Evolutionary conservation across 129 eudicot species (phyloP).

Genomic region (Chrysanthemum makinoi): DNA sequence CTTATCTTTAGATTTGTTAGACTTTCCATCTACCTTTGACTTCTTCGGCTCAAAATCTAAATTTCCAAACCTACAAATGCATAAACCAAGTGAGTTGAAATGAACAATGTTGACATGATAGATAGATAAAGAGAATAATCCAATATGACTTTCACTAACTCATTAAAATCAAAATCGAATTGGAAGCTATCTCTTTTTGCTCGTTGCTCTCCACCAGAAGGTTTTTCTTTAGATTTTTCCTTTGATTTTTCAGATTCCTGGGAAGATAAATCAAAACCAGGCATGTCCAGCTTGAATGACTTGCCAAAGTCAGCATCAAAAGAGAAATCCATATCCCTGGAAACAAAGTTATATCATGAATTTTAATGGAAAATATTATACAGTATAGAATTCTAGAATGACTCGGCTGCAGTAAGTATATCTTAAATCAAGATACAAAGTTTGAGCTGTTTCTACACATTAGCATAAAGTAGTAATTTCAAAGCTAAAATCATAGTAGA

Average conservation of each 20-base stretch:
- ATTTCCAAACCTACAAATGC: conserved; percentile 46
- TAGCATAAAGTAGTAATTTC: conserved; percentile 10
- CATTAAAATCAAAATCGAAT: conserved; percentile 73
- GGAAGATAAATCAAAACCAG: conserved; percentile 74
- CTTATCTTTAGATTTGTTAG: conserved; percentile 34
- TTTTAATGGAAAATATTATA: conserved; percentile 14
- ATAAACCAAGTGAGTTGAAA: conserved; percentile 13
- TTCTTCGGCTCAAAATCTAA: conserved; percentile 50
- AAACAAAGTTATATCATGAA: conserved; percentile 12
- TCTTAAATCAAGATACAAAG: conserved; percentile 3
- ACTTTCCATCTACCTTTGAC: conserved; percentile 34
- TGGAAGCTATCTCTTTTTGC: conserved; percentile 50
- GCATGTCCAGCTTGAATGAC: conserved; percentile 74
- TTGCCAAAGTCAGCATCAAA: conserved; percentile 75
- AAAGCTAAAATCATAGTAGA: conserved; percentile 9
- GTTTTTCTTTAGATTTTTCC: conserved; percentile 47
- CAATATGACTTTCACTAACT: conserved; percentile 34
- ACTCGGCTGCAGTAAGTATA: not conserved
- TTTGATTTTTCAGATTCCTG: conserved; percentile 54
- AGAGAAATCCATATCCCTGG: conserved; percentile 87
- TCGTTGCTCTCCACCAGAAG: conserved; percentile 42
- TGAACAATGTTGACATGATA: not conserved
- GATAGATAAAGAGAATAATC: conserved; percentile 8
- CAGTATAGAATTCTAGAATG: conserved; percentile 12
- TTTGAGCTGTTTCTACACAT: conserved; percentile 20